Percentiles rank a stretch among this genome's conserved stretches.
These are phyloP conservation scores for Guillardia theta DNA, from an alignment of 78 protist genomes.

Conservation along the genomic window DNA sequence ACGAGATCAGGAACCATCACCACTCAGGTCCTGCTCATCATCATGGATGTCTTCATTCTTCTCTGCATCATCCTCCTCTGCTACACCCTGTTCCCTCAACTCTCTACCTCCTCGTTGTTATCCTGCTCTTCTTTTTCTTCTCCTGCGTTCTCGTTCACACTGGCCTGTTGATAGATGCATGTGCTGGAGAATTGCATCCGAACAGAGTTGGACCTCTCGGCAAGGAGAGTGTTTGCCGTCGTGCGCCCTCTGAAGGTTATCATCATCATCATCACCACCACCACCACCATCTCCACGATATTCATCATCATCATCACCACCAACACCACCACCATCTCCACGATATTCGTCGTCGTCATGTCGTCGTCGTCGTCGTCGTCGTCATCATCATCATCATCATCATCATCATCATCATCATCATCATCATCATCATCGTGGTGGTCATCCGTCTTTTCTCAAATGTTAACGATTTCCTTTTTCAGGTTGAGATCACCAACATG, in stretches of 20 bases:
- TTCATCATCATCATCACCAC: background rate
- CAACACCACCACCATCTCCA: background rate
- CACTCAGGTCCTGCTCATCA: background rate
- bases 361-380: background rate
- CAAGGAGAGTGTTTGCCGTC: background rate
- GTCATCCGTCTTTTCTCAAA: background rate
- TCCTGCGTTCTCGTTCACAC: background rate
- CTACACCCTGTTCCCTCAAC: no score
- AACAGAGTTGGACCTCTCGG: background rate
- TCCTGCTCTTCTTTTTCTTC: background rate
- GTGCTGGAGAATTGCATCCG: slow-evolving; percentile 46
- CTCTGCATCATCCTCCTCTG: background rate
- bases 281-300: background rate
- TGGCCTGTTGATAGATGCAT: background rate
- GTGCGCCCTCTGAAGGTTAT: background rate
- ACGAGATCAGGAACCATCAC: slow-evolving; percentile 19
- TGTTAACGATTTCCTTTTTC: background rate
- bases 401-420: background rate
- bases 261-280: background rate
- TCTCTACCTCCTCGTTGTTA: background rate
- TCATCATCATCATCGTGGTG: background rate
- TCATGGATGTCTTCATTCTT: background rate
- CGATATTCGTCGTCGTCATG: background rate
- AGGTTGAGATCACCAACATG: no score
- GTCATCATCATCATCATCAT: background rate